Percentiles rank a stretch among this genome's conserved stretches.
phyloP scores from a whole-genome alignment of 331 rosid species.

The Malus hybrid region DNA sequence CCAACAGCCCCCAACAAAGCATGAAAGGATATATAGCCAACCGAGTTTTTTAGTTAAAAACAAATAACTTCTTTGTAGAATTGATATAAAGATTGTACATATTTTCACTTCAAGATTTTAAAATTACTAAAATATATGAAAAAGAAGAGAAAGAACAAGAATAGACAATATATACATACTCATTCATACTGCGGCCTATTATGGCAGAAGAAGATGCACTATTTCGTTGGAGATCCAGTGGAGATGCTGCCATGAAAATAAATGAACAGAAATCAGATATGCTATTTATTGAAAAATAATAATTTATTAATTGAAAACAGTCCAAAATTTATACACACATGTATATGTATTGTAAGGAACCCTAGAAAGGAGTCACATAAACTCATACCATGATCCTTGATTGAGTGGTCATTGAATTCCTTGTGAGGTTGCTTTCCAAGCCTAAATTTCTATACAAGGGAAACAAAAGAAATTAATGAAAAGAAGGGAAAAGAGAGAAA shows the following conservation, averaged over 20 bases:
- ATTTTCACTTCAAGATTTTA: too few species aligned
- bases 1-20: constrained; percentile 6
- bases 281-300: neutral
- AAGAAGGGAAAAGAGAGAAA: neutral
- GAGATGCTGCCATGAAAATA: constrained; percentile 44
- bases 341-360: constrained; percentile 16
- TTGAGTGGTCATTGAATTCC: constrained; percentile 91
- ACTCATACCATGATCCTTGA: constrained; percentile 74
- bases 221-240: constrained; percentile 80
- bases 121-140: too few species aligned
- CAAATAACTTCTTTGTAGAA: neutral
- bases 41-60: neutral
- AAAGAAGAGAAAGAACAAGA: neutral
- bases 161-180: constrained; percentile 36
- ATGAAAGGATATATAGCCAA: neutral
- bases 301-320: neutral
- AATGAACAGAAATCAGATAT: neutral
- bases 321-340: neutral
- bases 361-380: constrained; percentile 48
- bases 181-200: constrained; percentile 91
- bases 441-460: constrained; percentile 70
- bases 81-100: neutral
- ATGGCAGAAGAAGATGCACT: constrained; percentile 77
- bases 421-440: constrained; percentile 99
- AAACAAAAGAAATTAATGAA: constrained; percentile 8